These are phyloP conservation scores for Stachybotrys chlorohalonatus DNA, from an alignment of 2,329 filamentous ascomycete species.

Conservation along the genomic window DNA sequence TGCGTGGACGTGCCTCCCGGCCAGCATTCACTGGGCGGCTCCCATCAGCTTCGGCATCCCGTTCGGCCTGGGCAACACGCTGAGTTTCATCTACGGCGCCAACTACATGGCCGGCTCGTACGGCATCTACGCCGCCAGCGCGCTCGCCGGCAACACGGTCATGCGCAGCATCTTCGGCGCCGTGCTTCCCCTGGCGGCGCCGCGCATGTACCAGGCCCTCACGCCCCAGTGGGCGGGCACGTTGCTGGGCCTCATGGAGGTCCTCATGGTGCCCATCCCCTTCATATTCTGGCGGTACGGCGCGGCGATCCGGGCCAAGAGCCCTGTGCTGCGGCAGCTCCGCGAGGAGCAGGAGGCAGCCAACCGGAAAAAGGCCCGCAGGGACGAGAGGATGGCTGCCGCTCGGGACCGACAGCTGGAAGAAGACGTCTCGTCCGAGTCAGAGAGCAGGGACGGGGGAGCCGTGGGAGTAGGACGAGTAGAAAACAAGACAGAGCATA, in stretches of 20 bases:
- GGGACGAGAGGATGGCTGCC: constrained; percentile 10
- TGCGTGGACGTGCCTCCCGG: constrained; percentile 76
- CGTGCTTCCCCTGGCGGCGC: constrained; percentile 66
- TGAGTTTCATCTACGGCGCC: constrained; percentile 72
- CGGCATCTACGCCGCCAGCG: constrained; percentile 72
- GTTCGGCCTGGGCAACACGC: constrained; percentile 68
- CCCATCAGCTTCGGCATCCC: constrained; percentile 71
- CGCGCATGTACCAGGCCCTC: constrained; percentile 59
- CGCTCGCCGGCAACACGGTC: constrained; percentile 72
- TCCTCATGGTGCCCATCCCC: constrained; percentile 68
- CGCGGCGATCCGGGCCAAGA: constrained; percentile 40
- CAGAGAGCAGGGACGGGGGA: neutral
- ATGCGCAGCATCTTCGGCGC: constrained; percentile 66
- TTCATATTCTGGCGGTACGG: constrained; percentile 66
- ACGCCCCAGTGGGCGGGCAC: constrained; percentile 74
- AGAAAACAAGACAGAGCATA: neutral
- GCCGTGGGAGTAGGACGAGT: too few species aligned
- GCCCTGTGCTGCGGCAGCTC: constrained; percentile 35
- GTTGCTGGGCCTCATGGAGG: constrained; percentile 63
- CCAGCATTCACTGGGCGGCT: constrained; percentile 70
- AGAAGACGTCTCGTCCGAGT: neutral
- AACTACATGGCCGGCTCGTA: constrained; percentile 77
- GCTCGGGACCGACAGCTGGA: neutral
- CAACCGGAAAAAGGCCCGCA: constrained; percentile 20
- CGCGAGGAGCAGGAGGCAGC: constrained; percentile 32